Evolutionary conservation across 1,139 yeast species (phyloP).

Genomic region (Debaryomyces psychrophilus): DNA sequence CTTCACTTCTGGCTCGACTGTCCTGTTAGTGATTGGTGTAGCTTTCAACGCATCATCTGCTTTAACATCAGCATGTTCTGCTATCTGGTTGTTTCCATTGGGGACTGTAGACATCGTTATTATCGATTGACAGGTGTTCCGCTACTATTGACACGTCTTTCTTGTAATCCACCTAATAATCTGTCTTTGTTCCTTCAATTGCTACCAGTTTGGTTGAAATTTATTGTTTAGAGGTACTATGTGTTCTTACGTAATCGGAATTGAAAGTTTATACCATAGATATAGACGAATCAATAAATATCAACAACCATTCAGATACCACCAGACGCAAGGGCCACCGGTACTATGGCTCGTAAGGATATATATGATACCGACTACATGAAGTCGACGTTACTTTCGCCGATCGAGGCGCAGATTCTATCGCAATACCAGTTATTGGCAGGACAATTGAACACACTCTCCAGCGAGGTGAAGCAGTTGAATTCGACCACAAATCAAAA

Average conservation of each 20-base stretch:
- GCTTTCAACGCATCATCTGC: background rate
- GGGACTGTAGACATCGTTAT: background rate
- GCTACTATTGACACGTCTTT: background rate
- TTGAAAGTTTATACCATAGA: background rate
- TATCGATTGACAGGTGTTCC: conserved; percentile 1
- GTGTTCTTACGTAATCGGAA: background rate
- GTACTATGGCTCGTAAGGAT: conserved; percentile 18
- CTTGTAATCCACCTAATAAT: background rate
- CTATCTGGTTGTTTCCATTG: conserved; percentile 2
- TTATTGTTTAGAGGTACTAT: conserved; percentile 2
- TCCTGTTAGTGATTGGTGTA: conserved; percentile 7
- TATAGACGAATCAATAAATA: background rate
- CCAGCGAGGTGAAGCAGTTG: conserved; percentile 36
- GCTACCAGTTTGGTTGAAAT: conserved; percentile 7
- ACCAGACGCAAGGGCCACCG: background rate
- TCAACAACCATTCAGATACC: background rate
- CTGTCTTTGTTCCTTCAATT: background rate
- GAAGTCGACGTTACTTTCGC: conserved; percentile 33
- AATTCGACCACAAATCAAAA: conserved; percentile 20
- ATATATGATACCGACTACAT: conserved; percentile 30
- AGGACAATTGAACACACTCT: conserved; percentile 37
- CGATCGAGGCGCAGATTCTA: conserved; percentile 44
- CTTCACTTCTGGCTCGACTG: conserved; percentile 12
- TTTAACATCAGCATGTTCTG: background rate
- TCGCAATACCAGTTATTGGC: conserved; percentile 54